Percentiles rank a stretch among this genome's conserved stretches.
Conservation (phyloP, 441 rosid species). For the Populus hybrid region DNA sequence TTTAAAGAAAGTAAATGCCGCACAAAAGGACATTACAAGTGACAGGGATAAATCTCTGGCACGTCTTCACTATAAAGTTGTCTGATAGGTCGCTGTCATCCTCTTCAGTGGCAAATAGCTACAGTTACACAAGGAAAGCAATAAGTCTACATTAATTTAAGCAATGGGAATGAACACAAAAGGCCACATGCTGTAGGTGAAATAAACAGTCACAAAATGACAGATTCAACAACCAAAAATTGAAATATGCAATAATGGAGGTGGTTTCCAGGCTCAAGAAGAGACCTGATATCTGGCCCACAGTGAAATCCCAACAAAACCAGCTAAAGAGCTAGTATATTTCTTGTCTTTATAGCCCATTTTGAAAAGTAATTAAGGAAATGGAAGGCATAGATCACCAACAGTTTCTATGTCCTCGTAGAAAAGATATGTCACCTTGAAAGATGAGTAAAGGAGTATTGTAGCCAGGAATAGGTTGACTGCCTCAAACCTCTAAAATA, state of each 20-base stretch:
- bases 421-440: slow-evolving; percentile 58
- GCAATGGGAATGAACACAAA: slow-evolving; percentile 15
- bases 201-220: slow-evolving; percentile 4
- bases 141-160: slow-evolving; percentile 6
- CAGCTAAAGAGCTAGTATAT: not conserved
- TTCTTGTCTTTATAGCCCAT: not conserved
- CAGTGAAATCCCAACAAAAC: not conserved
- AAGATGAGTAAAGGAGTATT: slow-evolving; percentile 73
- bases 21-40: slow-evolving; percentile 55
- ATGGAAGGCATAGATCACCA: not conserved
- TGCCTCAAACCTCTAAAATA: slow-evolving; percentile 72
- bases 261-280: slow-evolving; percentile 10
- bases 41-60: slow-evolving; percentile 88
- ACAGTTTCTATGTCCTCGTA: slow-evolving; percentile 16
- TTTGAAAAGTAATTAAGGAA: not conserved
- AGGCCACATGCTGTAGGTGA: not conserved
- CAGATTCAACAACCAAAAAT: slow-evolving; percentile 4
- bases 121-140: slow-evolving; percentile 20
- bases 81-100: slow-evolving; percentile 77
- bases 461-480: slow-evolving; percentile 78
- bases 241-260: not conserved
- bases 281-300: not conserved
- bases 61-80: slow-evolving; percentile 86
- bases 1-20: slow-evolving; percentile 3
- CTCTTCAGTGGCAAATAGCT: slow-evolving; percentile 79